Base-by-base conservation (phyloP, 1,284 basidiomycete species). In the Heterobasidion occidentale region DNA sequence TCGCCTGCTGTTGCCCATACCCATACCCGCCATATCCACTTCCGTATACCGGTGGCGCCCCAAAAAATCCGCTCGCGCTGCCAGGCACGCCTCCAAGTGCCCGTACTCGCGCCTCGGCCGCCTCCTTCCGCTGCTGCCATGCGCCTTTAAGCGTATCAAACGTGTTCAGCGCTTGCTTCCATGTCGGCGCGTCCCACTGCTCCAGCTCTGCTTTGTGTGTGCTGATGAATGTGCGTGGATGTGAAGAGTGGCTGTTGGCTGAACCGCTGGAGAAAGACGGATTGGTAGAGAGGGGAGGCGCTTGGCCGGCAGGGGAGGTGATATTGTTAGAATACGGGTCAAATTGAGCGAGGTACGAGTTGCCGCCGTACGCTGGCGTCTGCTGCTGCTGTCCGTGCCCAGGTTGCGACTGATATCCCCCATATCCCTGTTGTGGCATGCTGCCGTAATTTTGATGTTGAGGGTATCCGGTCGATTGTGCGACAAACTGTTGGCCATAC, bases 131-230 rank as follows among this genome's bases (percentile, higher is more conserved):
- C 35, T 52, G 54, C 47, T 64, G 65, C 71, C 71, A 73, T 1
- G 71, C 70, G 15, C 60, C 55, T 63, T 69, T 70, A 44, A 74
- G 63, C 17, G 61, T 57, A 11, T 73, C 72, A 50, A 73, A 71
- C 7, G 61, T 59, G 52, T 69, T 70, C 48, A 70, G 61, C 7
- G 64, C 64, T 65, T 73, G 72, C 55, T 68, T 72, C 73, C 73
- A 74, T n/a, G 70, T 57, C 42, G 68, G 63, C 19, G 63, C 46
- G 56, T 74, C 73, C 73, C 73, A 74, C 15, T 60, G 53, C 63
- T 74, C 73, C 38, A 74, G 64, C 62, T 72, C 71, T 7, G 63
- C 58, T 58, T 73, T 73, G 62, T 74, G 67, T 36, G 64, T 46
- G 48, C 64, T 69, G n/a, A 74, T 68, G 58, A 65, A 72, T 46